Evolutionary conservation across 768 basidiomycete species (phyloP), one percentile per base, ranked within the genome.

Genomic region (Leucosporidium yakuticum): DNA sequence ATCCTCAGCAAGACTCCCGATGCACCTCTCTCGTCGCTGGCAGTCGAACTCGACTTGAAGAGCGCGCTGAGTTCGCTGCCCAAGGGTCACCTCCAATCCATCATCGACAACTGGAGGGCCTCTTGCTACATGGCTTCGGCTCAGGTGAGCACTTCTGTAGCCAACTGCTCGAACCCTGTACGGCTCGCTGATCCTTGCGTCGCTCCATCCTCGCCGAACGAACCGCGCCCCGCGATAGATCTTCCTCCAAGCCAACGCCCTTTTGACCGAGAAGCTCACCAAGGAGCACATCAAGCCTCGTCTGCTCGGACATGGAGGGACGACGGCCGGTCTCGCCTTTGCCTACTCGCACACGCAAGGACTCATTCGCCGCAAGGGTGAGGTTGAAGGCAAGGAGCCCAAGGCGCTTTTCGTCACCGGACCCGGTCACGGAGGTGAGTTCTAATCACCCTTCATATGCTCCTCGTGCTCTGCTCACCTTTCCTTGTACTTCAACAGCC

Each of bases 401-500:
- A 84, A 89, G 69, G 81, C 84, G 4, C 82, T 93, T 57, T 89
- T 88, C 67, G 86, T 93, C 60, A 88, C 90, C 8, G 91, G 91
- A 4, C 89, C 89, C 63, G 88, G 86, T 3, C 76, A 77, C 60
- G 74, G 74, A 17, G 69, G 56, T 58, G 20, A 21, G 56, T 54
- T 25, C 9, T 57, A 5, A 36, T 4, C n/a, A n/a, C 55, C 25
- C 34, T 11, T 57, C 6, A 12, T 5, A 58, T n/a, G 32, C 56
- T 32, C 11, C 15, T 15, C 4, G 29, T 50, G 47, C 36, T 29
- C 31, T 32, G 15, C 21, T 29, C 9, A 39, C 51, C 12, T 31
- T 4, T 2, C 4, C 9, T 23, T 32, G 14, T 12, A 20, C 20
- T n/a, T 15, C 49, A 88, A 20, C 90, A 93, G 91, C 92, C 8